Evolutionary conservation across 495 filamentous ascomycete species (phyloP), one percentile per base, ranked within the genome.

Genomic region (Hypoxylon crocopeplum): DNA sequence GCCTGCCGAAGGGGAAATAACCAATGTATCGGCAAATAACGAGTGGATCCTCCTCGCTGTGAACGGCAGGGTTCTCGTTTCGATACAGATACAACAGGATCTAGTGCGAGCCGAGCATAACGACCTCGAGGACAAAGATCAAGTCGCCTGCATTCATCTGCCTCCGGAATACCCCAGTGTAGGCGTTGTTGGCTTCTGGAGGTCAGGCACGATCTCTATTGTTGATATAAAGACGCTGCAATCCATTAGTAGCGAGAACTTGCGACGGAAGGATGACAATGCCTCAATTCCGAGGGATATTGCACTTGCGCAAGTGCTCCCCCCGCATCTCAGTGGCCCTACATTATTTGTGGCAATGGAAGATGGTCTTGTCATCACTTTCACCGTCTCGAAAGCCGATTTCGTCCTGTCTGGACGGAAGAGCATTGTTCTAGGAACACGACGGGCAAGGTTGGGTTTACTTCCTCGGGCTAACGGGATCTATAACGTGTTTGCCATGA

Each of bases 281-380:
- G 83, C 86, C 10, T 87, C 89, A 7, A 86, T 96, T 40, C 94
- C 94, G 3, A 82, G 93, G 15, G 92, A 91, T 39, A 82, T 98
- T 3, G 83, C 89, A 1, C 77, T 98, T 8, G 86, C 88, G 3
- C 83, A 90, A 38, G 76, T 97, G 1, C 79, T 96, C 11, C 82
- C 84, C 12, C 57, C 69, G 33, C 41, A 67, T 32, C 33, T 69
- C 3, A 61, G 73, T 27, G 78, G 79, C 0, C 86, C 91, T 1
- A 96, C 88, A 0, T 75, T 99, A 1, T 92, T 99, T 56, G 79
- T 96, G 20, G 89, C 92, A n/a, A 91, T 97, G 86, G 91, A 93
- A 16, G 93, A 97, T 72, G 94, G 94, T 19, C 90, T 88, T 62
- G 89, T 99, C 7, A 82, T 94, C 40, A 96, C 89, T 1, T 99